Evolutionary conservation across 352 stramenopile genomes (phyloP).

Genomic region (Pilasporangium apinafurcum): DNA sequence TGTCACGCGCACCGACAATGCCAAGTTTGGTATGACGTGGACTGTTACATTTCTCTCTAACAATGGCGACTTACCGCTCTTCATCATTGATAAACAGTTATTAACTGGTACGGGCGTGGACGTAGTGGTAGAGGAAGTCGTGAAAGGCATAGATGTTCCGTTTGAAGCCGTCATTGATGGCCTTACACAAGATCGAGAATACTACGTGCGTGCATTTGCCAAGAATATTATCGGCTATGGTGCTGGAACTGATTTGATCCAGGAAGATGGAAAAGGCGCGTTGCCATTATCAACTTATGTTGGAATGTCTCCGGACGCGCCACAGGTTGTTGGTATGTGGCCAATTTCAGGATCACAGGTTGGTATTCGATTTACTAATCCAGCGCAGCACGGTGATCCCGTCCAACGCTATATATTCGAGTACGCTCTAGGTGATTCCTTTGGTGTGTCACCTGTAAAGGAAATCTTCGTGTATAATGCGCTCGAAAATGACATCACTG

Average conservation of each 20-base stretch:
- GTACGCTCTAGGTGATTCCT: constrained; percentile 39
- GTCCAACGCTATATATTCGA: constrained; percentile 57
- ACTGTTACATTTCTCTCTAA: constrained; percentile 68
- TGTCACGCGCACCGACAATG: constrained; percentile 38
- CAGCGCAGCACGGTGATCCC: constrained; percentile 17
- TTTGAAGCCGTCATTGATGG: constrained; percentile 62
- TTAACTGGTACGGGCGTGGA: constrained; percentile 35
- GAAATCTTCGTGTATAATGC: constrained; percentile 38
- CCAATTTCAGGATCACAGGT: constrained; percentile 55
- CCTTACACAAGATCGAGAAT: constrained; percentile 29
- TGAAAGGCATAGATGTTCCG: constrained; percentile 49
- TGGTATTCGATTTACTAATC: constrained; percentile 21
- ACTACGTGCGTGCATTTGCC: constrained; percentile 59
- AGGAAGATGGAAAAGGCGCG: constrained; percentile 47
- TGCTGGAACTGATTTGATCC: constrained; percentile 43
- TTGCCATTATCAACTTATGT: constrained; percentile 36
- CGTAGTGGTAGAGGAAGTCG: constrained; percentile 38
- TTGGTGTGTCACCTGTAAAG: constrained; percentile 41
- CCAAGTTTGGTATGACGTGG: constrained; percentile 50
- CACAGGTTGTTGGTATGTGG: constrained; percentile 29
- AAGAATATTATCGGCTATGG: constrained; percentile 69
- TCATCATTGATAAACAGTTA: constrained; percentile 26
- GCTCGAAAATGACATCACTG: constrained; percentile 42
- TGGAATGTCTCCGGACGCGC: constrained; percentile 22
- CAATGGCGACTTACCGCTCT: constrained; percentile 48